A percentile compares a stretch with the other conserved stretches of the same genome.
Evolutionary conservation across 345 rosid genomes (phyloP).

Genomic region (Schrenkiella parvula): DNA sequence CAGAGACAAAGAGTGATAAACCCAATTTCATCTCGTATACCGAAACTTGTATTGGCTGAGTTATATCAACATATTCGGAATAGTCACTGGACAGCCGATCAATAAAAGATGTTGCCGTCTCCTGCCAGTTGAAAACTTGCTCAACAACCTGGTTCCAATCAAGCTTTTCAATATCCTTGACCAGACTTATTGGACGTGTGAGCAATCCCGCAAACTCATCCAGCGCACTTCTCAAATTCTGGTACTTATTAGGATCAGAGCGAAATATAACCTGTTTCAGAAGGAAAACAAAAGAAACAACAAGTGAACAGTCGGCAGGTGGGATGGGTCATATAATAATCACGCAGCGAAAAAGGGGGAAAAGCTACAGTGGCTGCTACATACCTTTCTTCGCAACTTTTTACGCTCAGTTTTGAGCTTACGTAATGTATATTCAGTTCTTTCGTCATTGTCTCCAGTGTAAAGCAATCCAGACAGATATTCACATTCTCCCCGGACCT

Average conservation of each 20-base stretch:
- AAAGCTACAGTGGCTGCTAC: constrained; percentile 1
- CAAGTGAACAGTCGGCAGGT: constrained; percentile 8
- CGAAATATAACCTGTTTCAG: constrained; percentile 72
- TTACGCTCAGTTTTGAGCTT: constrained; percentile 51
- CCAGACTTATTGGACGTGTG: constrained; percentile 39
- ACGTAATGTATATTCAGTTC: constrained; percentile 37
- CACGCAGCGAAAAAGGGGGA: not conserved
- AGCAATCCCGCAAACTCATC: constrained; percentile 55
- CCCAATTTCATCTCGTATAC: constrained; percentile 90
- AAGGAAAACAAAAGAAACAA: constrained; percentile 9
- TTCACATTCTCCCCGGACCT: constrained; percentile 82
- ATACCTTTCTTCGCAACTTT: constrained; percentile 64
- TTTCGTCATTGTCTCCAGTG: constrained; percentile 42
- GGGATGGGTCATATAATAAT: not conserved
- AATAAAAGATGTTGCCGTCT: constrained; percentile 62
- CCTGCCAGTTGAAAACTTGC: constrained; percentile 80
- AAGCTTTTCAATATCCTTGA: constrained; percentile 36
- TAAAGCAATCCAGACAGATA: constrained; percentile 62
- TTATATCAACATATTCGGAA: constrained; percentile 60
- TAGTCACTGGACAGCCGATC: constrained; percentile 60
- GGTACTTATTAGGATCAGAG: constrained; percentile 58
- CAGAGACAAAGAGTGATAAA: constrained; percentile 56
- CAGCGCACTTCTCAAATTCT: constrained; percentile 56
- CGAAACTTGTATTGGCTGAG: constrained; percentile 91
- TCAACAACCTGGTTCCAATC: constrained; percentile 50